phyloP scores from a whole-genome alignment of 169 alveolate species.

The Eimeria necatrix region DNA sequence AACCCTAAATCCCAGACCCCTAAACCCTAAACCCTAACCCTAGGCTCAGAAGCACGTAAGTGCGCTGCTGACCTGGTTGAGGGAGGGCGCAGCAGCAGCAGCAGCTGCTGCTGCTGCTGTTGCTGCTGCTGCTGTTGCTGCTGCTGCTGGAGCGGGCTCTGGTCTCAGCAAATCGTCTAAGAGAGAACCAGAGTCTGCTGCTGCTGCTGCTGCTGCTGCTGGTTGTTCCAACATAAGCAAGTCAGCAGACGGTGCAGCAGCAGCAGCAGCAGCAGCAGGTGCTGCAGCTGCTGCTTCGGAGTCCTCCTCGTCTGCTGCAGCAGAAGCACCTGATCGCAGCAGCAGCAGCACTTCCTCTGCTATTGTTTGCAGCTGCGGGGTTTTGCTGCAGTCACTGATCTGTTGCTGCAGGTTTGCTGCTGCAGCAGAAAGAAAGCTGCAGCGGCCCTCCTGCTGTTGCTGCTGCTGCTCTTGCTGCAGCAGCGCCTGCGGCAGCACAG shows the following conservation, averaged over 20 bases:
- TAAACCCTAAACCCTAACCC: too few relatives aligned
- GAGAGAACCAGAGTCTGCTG: conserved; percentile 89
- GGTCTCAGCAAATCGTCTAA: too few relatives aligned
- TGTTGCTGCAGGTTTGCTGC: background rate
- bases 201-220: conserved; percentile 43
- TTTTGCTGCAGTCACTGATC: background rate
- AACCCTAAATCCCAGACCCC: too few relatives aligned
- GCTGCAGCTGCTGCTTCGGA: background rate
- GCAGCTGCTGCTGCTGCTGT: conserved; percentile 20
- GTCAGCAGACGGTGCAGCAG: conserved; percentile 86
- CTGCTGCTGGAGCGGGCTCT: conserved; percentile 83
- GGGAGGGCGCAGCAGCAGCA: background rate
- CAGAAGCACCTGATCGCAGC: conserved; percentile 87
- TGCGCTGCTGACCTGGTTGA: too few relatives aligned
- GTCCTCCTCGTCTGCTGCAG: conserved; percentile 88
- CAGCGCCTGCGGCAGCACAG: conserved; percentile 53
- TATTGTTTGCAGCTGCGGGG: background rate
- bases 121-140: conserved; percentile 12
- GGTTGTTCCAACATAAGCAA: background rate
- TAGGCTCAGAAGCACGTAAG: too few relatives aligned
- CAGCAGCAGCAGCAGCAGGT: too few relatives aligned
- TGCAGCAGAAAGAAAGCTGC: conserved; percentile 32
- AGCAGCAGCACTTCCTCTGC: conserved; percentile 17
- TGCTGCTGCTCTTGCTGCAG: background rate
- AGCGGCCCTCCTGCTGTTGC: conserved; percentile 7